A percentile compares a stretch with the other conserved stretches of the same genome.
Conservation (phyloP, 257 asterid species). For the Solanum etuberosum region DNA sequence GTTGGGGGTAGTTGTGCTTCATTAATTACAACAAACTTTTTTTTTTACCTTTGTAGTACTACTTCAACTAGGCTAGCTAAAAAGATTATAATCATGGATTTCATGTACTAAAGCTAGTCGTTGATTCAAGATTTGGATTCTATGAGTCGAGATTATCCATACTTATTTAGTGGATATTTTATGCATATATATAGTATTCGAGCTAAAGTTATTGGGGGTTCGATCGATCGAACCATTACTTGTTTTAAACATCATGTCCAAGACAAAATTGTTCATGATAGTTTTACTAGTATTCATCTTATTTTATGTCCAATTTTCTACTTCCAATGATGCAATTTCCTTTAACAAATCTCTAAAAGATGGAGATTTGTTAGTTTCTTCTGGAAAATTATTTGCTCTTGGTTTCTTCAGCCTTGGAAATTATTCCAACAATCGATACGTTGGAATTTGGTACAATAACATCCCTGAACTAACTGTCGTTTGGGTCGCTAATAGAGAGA, state of each 20-base stretch:
- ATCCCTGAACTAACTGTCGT: neutral
- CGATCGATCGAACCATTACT: neutral
- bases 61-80: neutral
- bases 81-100: neutral
- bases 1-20: neutral
- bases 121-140: neutral
- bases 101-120: neutral
- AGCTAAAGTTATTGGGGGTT: neutral
- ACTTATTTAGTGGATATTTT: neutral
- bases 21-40: neutral
- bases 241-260: neutral
- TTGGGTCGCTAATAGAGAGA: constrained; percentile 3
- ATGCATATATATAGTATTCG: neutral
- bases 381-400: neutral
- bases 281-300: neutral
- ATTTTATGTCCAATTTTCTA: neutral
- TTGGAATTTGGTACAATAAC: constrained; percentile 1
- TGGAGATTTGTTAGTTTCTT: neutral
- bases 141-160: neutral
- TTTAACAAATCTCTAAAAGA: neutral
- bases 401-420: neutral
- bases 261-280: neutral
- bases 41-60: neutral
- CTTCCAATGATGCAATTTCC: neutral
- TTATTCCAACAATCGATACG: neutral